Evolutionary conservation across 148 eudicot genomes (phyloP).

Genomic region (Suaeda aralocaspica): DNA sequence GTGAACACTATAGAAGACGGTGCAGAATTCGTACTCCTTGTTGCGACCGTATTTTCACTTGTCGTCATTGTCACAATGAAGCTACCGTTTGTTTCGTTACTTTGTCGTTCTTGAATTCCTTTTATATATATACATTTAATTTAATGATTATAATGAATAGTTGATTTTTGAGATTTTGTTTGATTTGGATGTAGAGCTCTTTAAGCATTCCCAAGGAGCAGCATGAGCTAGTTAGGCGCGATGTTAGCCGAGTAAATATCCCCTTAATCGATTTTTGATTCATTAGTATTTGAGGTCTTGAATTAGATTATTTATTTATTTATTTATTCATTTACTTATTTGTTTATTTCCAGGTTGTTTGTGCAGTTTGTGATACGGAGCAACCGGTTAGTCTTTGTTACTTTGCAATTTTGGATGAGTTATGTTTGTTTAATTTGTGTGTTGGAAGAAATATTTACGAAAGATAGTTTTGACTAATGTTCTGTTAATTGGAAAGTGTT

Average conservation of each 20-base stretch:
- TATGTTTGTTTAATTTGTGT: too few species aligned
- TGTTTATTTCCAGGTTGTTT: constrained; percentile 52
- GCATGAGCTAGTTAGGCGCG: constrained; percentile 67
- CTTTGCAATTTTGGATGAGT: not conserved
- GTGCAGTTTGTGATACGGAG: constrained; percentile 67
- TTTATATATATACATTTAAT: not conserved
- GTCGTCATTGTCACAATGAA: constrained; percentile 88
- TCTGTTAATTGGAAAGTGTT: too few species aligned
- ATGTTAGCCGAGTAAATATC: constrained; percentile 50
- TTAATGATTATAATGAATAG: not conserved
- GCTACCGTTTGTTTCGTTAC: constrained; percentile 32
- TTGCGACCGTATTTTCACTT: constrained; percentile 60
- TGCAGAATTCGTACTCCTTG: constrained; percentile 75
- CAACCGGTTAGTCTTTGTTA: constrained; percentile 49
- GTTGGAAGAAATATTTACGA: too few species aligned
- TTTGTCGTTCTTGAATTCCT: not conserved
- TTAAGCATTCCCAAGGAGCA: constrained; percentile 62
- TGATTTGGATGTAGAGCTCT: constrained; percentile 34
- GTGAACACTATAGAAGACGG: constrained; percentile 72
- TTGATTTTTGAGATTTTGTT: constrained; percentile 1
- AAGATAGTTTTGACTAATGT: too few species aligned
- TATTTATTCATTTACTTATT: constrained; percentile 7
- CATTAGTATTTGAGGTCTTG: not conserved
- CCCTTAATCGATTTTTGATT: not conserved
- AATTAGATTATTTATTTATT: not conserved